phyloP scores from a whole-genome alignment of 2,329 filamentous ascomycete genomes.

The Pestalotiopsis sp. region DNA sequence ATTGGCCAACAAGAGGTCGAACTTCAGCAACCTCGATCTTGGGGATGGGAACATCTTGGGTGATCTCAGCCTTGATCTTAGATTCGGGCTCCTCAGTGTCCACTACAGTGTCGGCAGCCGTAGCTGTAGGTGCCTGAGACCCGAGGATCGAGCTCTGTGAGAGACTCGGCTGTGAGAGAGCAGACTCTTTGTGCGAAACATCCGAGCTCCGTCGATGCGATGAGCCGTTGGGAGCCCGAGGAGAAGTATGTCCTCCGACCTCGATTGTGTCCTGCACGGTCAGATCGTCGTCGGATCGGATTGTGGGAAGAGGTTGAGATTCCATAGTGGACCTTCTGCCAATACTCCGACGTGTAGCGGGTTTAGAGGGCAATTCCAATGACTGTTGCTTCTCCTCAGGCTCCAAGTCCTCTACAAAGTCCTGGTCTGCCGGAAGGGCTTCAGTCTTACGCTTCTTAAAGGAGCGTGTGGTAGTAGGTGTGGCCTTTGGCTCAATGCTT shows the following conservation, averaged over 20 bases:
- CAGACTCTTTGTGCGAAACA: conserved; percentile 23
- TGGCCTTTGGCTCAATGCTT: conserved; percentile 22
- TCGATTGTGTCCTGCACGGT: conserved; percentile 60
- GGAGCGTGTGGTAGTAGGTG: conserved; percentile 24
- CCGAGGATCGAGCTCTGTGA: conserved; percentile 13
- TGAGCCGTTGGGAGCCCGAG: conserved; percentile 31
- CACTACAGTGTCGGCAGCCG: neutral
- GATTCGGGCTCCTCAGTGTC: neutral
- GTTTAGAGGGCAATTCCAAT: conserved; percentile 30
- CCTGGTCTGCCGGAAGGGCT: conserved; percentile 19
- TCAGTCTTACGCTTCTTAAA: conserved; percentile 32
- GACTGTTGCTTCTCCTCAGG: conserved; percentile 27
- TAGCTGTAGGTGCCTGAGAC: conserved; percentile 10
- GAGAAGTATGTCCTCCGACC: conserved; percentile 45
- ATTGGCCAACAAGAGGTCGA: neutral
- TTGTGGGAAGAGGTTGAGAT: conserved; percentile 22
- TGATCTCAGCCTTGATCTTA: neutral
- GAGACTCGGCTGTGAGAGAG: conserved; percentile 4
- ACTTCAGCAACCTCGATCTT: conserved; percentile 10
- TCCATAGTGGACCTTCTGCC: conserved; percentile 30
- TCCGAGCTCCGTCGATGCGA: conserved; percentile 31
- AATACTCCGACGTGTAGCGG: conserved; percentile 23
- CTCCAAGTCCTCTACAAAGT: conserved; percentile 25
- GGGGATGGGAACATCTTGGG: neutral
- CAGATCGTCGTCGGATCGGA: conserved; percentile 39